These are phyloP conservation scores for Blastomyces parvus DNA, from an alignment of 2,329 filamentous ascomycete genomes.

Conservation along the genomic window DNA sequence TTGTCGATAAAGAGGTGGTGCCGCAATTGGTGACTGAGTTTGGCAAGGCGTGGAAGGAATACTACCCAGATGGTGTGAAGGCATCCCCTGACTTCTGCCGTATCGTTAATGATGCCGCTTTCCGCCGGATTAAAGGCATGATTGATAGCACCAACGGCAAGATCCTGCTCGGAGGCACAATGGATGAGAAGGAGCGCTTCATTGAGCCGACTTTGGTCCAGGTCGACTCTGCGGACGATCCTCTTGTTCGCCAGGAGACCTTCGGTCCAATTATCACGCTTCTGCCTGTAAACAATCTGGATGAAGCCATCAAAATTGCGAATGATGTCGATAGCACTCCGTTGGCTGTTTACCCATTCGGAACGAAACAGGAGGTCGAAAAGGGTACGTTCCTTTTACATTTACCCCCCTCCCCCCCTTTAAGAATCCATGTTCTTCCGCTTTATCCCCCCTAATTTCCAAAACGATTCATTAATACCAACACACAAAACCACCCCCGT, in stretches of 20 bases:
- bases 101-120: conserved; percentile 72
- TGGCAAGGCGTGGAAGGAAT: conserved; percentile 59
- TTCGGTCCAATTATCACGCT: conserved; percentile 91
- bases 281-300: conserved; percentile 65
- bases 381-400: conserved; percentile 46
- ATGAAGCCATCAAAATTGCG: conserved; percentile 73
- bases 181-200: conserved; percentile 69
- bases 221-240: conserved; percentile 64
- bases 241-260: conserved; percentile 71
- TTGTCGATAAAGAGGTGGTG: conserved; percentile 67
- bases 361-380: conserved; percentile 65
- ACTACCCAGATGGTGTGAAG: conserved; percentile 74
- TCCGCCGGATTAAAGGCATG: conserved; percentile 78
- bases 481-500: not conserved
- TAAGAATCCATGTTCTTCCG: not conserved
- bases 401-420: not conserved
- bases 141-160: conserved; percentile 74
- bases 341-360: conserved; percentile 76
- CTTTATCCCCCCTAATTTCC: not conserved
- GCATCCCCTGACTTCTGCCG: conserved; percentile 67
- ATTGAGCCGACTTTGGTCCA: conserved; percentile 92
- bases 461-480: not conserved
- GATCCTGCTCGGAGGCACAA: conserved; percentile 76
- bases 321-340: conserved; percentile 76
- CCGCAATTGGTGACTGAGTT: conserved; percentile 64